Evolutionary conservation across 2,329 filamentous ascomycete species (phyloP), one percentile per base, ranked within the genome.

Genomic region (Thielaviopsis punctulata): DNA sequence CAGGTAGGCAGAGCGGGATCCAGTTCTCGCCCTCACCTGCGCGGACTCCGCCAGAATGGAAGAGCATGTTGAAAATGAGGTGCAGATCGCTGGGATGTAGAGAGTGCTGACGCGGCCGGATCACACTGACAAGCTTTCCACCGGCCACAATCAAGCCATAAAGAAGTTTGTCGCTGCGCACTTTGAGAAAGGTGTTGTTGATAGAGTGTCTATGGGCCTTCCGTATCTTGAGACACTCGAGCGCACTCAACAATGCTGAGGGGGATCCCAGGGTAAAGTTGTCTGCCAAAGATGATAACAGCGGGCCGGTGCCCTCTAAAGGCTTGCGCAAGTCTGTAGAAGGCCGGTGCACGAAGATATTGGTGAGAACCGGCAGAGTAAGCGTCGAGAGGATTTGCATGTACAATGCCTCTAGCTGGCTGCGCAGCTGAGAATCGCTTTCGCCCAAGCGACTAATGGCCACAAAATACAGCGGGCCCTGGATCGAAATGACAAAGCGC

Each of bases 41-140:
- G 63, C 92, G 90, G 63, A 98, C 84, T 44, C 86, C 84, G 48
- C 87, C 86, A 2, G 90, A 92, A 68, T 94, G 89, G 61, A 98
- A 98, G 1, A 98, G 79, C 93, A 98, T 98, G 63, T 96, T 96
- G 73, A 98, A 98, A 56, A 98, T 89, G 45, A 98, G 76, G 62
- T 95, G 90, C 22, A 98, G 73, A 63, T 98, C 92, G 57, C 89
- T 90, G 0, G 93, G 92, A 60, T 98, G 93, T 2, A 98, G 73
- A 0, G 89, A 95, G 65, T 98, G 92, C 54, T 92, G 86, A 59
- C 93, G 89, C 5, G 93, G 93, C 36, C 92, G 76, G 53, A 96
- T 84, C 36, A 98, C 93, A 62, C 89, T 95, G 58, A 98, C 92
- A 5, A 98, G 80, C 60, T 84, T 83, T 4, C 89, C 90, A 12